A percentile compares a stretch with the other conserved stretches of the same genome.
phyloP scores from a whole-genome alignment of 2,329 filamentous ascomycete genomes.

The Teratosphaeria viscida region DNA sequence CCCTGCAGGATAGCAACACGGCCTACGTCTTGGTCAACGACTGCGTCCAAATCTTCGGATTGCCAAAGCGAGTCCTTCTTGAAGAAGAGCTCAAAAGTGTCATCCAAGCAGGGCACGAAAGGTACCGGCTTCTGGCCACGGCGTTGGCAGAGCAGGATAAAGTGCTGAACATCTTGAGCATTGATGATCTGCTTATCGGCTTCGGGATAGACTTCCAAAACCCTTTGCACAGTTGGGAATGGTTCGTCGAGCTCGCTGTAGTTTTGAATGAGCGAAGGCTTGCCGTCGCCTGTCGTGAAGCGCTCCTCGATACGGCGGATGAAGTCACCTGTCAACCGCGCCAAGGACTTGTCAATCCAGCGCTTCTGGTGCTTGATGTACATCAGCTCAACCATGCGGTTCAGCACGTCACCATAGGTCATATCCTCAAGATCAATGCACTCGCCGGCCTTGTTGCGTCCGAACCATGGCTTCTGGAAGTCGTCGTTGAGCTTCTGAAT shows the following conservation, averaged over 20 bases:
- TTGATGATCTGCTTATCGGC: slow-evolving; percentile 88
- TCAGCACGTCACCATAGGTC: slow-evolving; percentile 83
- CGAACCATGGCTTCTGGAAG: slow-evolving; percentile 96
- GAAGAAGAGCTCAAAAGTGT: slow-evolving; percentile 98
- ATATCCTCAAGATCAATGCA: slow-evolving; percentile 87
- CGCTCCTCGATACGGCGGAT: slow-evolving; percentile 95
- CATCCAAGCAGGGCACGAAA: slow-evolving; percentile 89
- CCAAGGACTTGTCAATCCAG: slow-evolving; percentile 83
- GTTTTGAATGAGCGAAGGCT: slow-evolving; percentile 76
- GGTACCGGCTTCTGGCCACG: slow-evolving; percentile 92
- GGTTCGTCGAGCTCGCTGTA: slow-evolving; percentile 81
- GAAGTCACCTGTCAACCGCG: slow-evolving; percentile 81
- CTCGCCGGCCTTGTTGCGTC: slow-evolving; percentile 67
- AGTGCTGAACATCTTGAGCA: slow-evolving; percentile 95
- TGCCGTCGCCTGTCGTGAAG: slow-evolving; percentile 63
- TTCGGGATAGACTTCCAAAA: slow-evolving; percentile 75
- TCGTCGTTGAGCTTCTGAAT: slow-evolving; percentile 94
- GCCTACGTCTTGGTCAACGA: slow-evolving; percentile 91
- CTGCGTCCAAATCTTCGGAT: slow-evolving; percentile 91
- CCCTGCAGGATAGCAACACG: slow-evolving; percentile 94
- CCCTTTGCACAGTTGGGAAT: slow-evolving; percentile 64
- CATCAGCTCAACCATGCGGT: slow-evolving; percentile 78
- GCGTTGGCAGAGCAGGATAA: slow-evolving; percentile 83
- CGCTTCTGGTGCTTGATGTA: slow-evolving; percentile 83
- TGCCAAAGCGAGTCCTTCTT: slow-evolving; percentile 99